phyloP scores from a whole-genome alignment of 2,329 filamentous ascomycete species.

The Diaporthe ampelina region DNA sequence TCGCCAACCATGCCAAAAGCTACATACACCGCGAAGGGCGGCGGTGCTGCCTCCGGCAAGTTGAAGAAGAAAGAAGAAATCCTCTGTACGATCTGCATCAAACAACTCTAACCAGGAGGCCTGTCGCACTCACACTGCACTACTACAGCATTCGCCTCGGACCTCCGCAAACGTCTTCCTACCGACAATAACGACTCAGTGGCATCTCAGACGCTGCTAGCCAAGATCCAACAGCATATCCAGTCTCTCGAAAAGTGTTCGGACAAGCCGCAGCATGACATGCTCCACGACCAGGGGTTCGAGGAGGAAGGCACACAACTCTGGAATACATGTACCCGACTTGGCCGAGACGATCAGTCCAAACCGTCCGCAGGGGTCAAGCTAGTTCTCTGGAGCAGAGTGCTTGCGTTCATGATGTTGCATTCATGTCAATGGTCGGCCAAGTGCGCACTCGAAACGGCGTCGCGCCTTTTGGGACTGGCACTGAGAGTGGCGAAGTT shows the following conservation, averaged over 20 bases:
- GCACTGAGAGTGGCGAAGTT: conserved; percentile 75
- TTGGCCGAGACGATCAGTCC: conserved; percentile 54
- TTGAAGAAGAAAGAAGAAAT: conserved; percentile 26
- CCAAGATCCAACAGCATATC: conserved; percentile 58
- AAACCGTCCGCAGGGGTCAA: conserved; percentile 20
- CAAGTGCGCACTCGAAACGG: conserved; percentile 50
- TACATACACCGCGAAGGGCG: conserved; percentile 10
- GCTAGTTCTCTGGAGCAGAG: conserved; percentile 57
- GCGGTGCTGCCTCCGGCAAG: conserved; percentile 10
- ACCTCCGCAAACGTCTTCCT: conserved; percentile 49
- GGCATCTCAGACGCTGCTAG: conserved; percentile 51
- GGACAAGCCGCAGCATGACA: conserved; percentile 48
- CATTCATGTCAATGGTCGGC: conserved; percentile 64
- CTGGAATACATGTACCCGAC: conserved; percentile 76
- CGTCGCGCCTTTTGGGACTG: conserved; percentile 72
- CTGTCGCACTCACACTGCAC: conserved; percentile 5
- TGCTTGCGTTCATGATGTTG: conserved; percentile 77
- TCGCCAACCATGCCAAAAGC: conserved; percentile 25
- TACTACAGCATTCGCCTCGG: conserved; percentile 38
- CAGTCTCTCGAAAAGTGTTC: conserved; percentile 50
- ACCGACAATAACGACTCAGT: conserved; percentile 46
- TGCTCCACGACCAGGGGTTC: conserved; percentile 59
- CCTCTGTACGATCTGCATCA: conserved; percentile 23
- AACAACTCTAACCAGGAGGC: not conserved
- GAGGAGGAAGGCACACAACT: conserved; percentile 69